Percentiles rank a stretch among this genome's conserved stretches.
These are phyloP conservation scores for Mrakia frigida DNA, from an alignment of 768 basidiomycete genomes.

Conservation along the genomic window DNA sequence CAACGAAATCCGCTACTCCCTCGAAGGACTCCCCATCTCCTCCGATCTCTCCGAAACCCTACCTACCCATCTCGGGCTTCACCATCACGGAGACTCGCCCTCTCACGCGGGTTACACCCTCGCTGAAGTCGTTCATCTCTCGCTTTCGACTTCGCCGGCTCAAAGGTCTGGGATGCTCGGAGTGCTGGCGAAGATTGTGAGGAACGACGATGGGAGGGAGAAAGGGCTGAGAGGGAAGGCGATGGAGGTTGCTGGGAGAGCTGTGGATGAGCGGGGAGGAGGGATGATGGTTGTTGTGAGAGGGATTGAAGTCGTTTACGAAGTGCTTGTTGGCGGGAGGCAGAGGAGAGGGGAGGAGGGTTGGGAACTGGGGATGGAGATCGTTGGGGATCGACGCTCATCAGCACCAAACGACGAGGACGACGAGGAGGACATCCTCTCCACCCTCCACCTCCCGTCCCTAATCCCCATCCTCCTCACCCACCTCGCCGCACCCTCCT, in stretches of 20 bases:
- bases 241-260: conserved; percentile 22
- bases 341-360: background rate
- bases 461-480: conserved; percentile 37
- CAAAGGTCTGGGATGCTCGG: conserved; percentile 79
- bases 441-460: conserved; percentile 36
- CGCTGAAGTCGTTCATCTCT: conserved; percentile 73
- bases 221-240: conserved; percentile 17
- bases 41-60: conserved; percentile 53
- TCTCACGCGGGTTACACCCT: conserved; percentile 79
- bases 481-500: conserved; percentile 35
- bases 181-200: conserved; percentile 59
- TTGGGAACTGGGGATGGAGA: conserved; percentile 13
- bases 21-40: conserved; percentile 66
- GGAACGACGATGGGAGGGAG: background rate
- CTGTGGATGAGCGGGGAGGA: conserved; percentile 21
- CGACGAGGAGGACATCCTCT: conserved; percentile 25
- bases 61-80: conserved; percentile 79
- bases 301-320: conserved; percentile 39
- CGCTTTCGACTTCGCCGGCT: conserved; percentile 72
- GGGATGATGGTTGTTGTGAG: conserved; percentile 24
- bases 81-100: conserved; percentile 77
- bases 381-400: background rate
- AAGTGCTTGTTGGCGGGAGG: conserved; percentile 32
- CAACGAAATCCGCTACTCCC: conserved; percentile 57
- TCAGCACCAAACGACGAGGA: background rate